Percentiles rank a stretch among this genome's conserved stretches.
Evolutionary conservation across 129 eudicot genomes (phyloP).

Genomic region (Escallonia rubra): DNA sequence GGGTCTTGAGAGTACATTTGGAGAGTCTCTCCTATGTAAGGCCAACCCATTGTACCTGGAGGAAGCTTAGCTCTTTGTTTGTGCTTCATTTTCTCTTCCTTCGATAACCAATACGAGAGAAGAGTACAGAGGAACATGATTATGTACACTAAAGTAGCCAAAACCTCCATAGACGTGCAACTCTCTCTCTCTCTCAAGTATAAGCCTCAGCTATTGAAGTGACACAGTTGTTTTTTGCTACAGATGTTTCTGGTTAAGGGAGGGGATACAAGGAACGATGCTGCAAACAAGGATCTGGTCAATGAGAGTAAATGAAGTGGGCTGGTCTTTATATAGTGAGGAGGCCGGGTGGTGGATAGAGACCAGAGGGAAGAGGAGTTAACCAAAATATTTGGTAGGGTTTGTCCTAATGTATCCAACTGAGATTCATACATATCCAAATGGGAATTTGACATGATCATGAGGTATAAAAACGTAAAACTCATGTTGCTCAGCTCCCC

Average conservation of each 20-base stretch:
- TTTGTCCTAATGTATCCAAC: background rate
- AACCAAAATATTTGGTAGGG: constrained; percentile 1
- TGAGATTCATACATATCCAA: background rate
- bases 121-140: constrained; percentile 43
- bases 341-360: background rate
- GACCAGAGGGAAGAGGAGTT: constrained; percentile 1
- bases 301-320: constrained; percentile 16
- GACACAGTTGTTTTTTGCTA: background rate
- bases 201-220: background rate
- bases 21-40: constrained; percentile 71
- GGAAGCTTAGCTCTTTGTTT: constrained; percentile 44
- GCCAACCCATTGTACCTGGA: constrained; percentile 87
- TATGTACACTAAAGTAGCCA: constrained; percentile 26
- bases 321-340: constrained; percentile 38
- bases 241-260: background rate
- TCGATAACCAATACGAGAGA: constrained; percentile 33
- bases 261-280: constrained; percentile 10
- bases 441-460: background rate
- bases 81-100: constrained; percentile 26
- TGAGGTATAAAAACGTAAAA: background rate
- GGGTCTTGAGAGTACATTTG: constrained; percentile 76
- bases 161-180: constrained; percentile 24
- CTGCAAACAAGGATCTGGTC: constrained; percentile 5
- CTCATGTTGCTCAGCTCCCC: too few relatives aligned
- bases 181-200: constrained; percentile 5